These are phyloP conservation scores for Vigna reflexopilosa DNA, from an alignment of 306 rosid genomes.

Conservation along the genomic window DNA sequence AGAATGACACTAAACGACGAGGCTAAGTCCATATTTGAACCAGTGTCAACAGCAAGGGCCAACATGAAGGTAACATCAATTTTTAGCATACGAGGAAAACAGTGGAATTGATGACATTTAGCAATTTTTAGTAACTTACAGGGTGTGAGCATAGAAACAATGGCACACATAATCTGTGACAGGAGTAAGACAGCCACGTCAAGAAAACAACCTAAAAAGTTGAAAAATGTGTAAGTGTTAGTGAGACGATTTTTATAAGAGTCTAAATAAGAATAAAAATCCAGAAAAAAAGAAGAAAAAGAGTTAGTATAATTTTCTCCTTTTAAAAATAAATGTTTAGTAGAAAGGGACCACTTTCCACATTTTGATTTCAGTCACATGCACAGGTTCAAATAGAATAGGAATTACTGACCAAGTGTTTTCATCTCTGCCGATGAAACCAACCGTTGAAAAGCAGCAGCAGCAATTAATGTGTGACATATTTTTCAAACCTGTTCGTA, in stretches of 20 bases:
- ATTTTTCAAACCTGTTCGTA: neutral
- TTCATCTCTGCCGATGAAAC: neutral
- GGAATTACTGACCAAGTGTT: slow-evolving; percentile 1
- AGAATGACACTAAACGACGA: neutral
- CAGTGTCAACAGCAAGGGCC: too few species aligned
- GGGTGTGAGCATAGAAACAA: too few species aligned
- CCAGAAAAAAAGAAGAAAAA: too few species aligned
- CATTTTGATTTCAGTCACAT: too few species aligned
- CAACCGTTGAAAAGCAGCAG: neutral
- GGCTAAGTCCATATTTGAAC: neutral
- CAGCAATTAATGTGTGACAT: neutral
- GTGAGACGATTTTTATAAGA: too few species aligned
- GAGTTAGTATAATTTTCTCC: too few species aligned
- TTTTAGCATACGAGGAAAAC: neutral
- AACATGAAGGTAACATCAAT: neutral
- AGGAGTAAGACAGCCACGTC: too few species aligned
- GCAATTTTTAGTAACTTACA: neutral
- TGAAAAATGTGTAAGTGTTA: too few species aligned
- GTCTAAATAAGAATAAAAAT: too few species aligned
- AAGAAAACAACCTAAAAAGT: too few species aligned
- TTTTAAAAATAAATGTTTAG: too few species aligned
- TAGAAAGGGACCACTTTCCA: too few species aligned
- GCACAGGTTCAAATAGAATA: neutral
- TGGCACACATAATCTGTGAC: neutral
- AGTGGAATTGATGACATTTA: neutral